Percentiles rank a stretch among this genome's conserved stretches.
Conservation (phyloP, 2,329 filamentous ascomycete genomes). For the Thielaviopsis populi region DNA sequence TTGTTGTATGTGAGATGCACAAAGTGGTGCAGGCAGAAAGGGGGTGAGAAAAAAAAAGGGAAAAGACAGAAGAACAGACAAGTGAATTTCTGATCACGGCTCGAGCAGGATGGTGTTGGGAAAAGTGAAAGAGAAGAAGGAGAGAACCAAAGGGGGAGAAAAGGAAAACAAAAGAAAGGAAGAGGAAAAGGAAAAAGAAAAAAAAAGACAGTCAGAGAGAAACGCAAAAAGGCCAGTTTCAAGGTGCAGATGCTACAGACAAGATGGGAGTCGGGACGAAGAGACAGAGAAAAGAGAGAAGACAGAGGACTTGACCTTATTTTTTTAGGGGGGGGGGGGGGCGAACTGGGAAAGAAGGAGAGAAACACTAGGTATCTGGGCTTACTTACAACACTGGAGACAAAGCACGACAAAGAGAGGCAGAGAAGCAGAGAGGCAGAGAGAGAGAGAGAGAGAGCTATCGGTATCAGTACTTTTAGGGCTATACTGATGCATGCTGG, state of each 20-base stretch:
- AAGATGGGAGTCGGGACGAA: conserved; percentile 6
- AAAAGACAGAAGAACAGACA: neutral
- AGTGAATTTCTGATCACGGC: neutral
- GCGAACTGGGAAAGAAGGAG: neutral
- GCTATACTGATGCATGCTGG: neutral
- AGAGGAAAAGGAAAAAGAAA: neutral
- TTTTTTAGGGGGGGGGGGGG: neutral
- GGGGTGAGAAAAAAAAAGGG: too few species aligned
- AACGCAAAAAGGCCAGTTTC: neutral
- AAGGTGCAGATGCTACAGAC: conserved; percentile 5
- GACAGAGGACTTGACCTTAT: conserved; percentile 8
- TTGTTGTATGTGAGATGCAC: too few species aligned
- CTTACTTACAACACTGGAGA: neutral
- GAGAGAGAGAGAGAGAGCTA: neutral
- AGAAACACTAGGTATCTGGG: too few species aligned
- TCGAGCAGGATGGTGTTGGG: neutral
- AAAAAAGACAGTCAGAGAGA: neutral
- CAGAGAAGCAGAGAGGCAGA: too few species aligned
- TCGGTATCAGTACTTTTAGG: neutral
- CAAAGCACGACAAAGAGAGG: neutral
- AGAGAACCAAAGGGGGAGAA: conserved; percentile 1
- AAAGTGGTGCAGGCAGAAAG: neutral
- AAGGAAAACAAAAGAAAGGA: neutral
- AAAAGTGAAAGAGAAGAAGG: neutral
- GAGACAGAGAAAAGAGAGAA: conserved; percentile 9